Evolutionary conservation across 257 asterid species (phyloP), one percentile per base, ranked within the genome.

Genomic region (Solanum ossicruentum): DNA sequence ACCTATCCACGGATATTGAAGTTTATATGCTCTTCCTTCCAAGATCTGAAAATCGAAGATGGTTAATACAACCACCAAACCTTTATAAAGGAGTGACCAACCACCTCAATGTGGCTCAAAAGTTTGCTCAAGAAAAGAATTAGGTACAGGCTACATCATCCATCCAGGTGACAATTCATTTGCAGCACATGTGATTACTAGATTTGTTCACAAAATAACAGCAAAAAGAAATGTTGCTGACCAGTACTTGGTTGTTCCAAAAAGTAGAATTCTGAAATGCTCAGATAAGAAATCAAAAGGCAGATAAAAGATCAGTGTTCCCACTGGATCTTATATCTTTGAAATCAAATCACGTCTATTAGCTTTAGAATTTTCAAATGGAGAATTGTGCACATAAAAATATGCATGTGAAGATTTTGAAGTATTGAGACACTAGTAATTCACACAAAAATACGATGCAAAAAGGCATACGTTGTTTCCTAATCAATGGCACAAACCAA

Each of bases 1-100:
- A 88, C 99, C 99, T 43, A 96, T 95, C 98, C 99, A 95, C 12
- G 98, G 99, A 90, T 91, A 95, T 92, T 95, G 99, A 88, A 97
- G 93, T 91, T 90, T 93, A 83, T 91, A 96, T 39, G 98, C 87
- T 88, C 86, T 91, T 87, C 99, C 98, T 92, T 96, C 98, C 95
- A 96, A 86, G 16, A 96, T 96, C 99, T 96, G 88, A 83, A 84
- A 61, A 88, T 83, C 52, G 86, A 89, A 86, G 49, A 78, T 78
- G 83, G 28, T 26, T 78, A 78, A 78, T 39, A 78, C 28, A 49
- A 32, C 45, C 16, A 52, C 49, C 65, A 75, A 67, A 67, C 77
- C 51, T 36, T 69, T 70, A 70, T 70, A 17, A 39, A 39, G 77
- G 78, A 39, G 78, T 39, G 52, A 67, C 17, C 54, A 18, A 52